phyloP scores from a whole-genome alignment of 768 basidiomycete genomes.

The Suillus paluster region DNA sequence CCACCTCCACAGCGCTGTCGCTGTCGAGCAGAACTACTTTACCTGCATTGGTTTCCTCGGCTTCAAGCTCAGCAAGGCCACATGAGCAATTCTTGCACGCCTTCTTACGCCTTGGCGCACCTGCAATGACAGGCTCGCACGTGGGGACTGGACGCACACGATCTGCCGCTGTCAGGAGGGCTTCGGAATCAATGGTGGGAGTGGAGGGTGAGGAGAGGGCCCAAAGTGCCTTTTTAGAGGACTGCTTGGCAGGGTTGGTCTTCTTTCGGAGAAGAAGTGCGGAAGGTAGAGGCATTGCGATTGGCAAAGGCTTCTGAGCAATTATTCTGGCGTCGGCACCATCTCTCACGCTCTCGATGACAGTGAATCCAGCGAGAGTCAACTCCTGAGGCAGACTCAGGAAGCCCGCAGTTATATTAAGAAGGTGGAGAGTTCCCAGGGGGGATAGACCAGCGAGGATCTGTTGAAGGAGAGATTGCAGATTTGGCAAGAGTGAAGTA shows the following conservation, averaged over 20 bases:
- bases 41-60: constrained; percentile 67
- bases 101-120: constrained; percentile 72
- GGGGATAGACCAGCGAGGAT: constrained; percentile 64
- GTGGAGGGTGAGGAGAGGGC: constrained; percentile 71
- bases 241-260: constrained; percentile 57
- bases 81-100: constrained; percentile 98
- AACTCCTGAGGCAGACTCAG: constrained; percentile 59
- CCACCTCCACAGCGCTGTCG: constrained; percentile 60
- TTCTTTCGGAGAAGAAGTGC: constrained; percentile 57
- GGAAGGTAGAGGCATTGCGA: constrained; percentile 22
- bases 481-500: constrained; percentile 52
- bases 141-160: constrained; percentile 75
- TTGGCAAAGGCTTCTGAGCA: constrained; percentile 71
- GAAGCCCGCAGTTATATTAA: constrained; percentile 52
- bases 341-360: constrained; percentile 47
- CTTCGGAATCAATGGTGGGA: constrained; percentile 79
- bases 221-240: constrained; percentile 91
- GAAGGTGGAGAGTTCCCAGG: constrained; percentile 70
- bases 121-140: constrained; percentile 64
- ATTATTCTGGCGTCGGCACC: constrained; percentile 50
- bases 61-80: constrained; percentile 93
- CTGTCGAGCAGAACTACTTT: constrained; percentile 71
- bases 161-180: constrained; percentile 84
- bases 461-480: constrained; percentile 61
- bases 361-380: constrained; percentile 64